A percentile compares a stretch with the other conserved stretches of the same genome.
phyloP scores from a whole-genome alignment of 108 stramenopile genomes.

The Cyclotella cryptica region DNA sequence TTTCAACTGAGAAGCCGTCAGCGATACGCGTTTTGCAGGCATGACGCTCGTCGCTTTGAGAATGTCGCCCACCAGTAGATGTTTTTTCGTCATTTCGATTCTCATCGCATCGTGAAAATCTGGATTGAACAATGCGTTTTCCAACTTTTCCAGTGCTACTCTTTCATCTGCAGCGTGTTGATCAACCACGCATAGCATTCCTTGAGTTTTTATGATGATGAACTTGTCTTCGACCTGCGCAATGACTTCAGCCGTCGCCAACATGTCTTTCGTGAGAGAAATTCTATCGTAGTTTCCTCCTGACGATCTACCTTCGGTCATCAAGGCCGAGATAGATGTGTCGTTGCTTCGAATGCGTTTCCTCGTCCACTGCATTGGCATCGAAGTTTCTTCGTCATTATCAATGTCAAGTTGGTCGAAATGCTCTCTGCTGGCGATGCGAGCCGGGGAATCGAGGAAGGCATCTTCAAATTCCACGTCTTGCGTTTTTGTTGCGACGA shows the following conservation, averaged over 20 bases:
- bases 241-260: conserved; percentile 47
- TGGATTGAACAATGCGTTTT: conserved; percentile 34
- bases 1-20: conserved; percentile 30
- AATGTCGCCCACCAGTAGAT: conserved; percentile 22
- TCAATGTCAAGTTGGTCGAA: background rate
- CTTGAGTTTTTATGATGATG: conserved; percentile 53
- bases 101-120: conserved; percentile 20
- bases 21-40: conserved; percentile 28
- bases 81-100: conserved; percentile 39
- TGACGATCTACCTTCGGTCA: conserved; percentile 19
- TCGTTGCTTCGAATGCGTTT: conserved; percentile 33
- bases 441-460: conserved; percentile 23
- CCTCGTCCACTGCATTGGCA: conserved; percentile 34
- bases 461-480: conserved; percentile 45
- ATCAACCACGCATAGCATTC: conserved; percentile 48
- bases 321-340: conserved; percentile 20
- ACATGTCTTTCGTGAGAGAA: conserved; percentile 54
- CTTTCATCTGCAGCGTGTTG: conserved; percentile 63
- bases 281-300: conserved; percentile 7
- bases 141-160: conserved; percentile 49
- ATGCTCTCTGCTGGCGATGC: background rate
- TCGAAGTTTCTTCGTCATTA: conserved; percentile 2
- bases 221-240: conserved; percentile 53
- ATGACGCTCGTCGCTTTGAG: conserved; percentile 24
- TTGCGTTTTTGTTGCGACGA: background rate